A percentile compares a stretch with the other conserved stretches of the same genome.
phyloP scores from a whole-genome alignment of 108 stramenopile species.

The Skeletonema grethae region DNA sequence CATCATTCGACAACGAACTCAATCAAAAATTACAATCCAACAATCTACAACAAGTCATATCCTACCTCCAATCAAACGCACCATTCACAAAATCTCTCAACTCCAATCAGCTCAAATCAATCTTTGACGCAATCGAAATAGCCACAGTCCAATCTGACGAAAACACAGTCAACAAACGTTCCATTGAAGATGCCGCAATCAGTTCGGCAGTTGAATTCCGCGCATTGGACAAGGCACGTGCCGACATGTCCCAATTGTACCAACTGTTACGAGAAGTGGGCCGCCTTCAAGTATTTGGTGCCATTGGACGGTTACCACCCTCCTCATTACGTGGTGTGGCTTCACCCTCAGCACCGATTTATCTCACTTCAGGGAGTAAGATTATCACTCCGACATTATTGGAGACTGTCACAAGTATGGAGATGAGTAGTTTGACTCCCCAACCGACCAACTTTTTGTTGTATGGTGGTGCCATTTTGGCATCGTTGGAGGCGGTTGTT shows the following conservation, averaged over 20 bases:
- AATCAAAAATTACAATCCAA: constrained; percentile 22
- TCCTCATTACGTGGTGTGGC: background rate
- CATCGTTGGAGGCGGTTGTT: constrained; percentile 61
- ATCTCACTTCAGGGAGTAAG: constrained; percentile 70
- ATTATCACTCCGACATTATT: constrained; percentile 68
- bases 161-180: constrained; percentile 54
- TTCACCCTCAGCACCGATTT: constrained; percentile 16
- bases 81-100: constrained; percentile 19
- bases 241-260: constrained; percentile 83
- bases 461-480: constrained; percentile 64
- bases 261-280: constrained; percentile 50
- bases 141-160: constrained; percentile 62
- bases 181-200: constrained; percentile 32
- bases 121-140: constrained; percentile 79
- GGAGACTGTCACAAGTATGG: constrained; percentile 67
- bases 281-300: constrained; percentile 65
- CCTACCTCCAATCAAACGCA: constrained; percentile 32
- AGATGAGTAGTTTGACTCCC: constrained; percentile 79
- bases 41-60: constrained; percentile 33
- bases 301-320: constrained; percentile 41
- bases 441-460: constrained; percentile 72
- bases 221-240: constrained; percentile 54
- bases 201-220: constrained; percentile 50
- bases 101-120: constrained; percentile 22
- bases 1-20: constrained; percentile 8